These are phyloP conservation scores for Coprinellus micaceus DNA, from an alignment of 768 basidiomycete genomes.

Conservation along the genomic window DNA sequence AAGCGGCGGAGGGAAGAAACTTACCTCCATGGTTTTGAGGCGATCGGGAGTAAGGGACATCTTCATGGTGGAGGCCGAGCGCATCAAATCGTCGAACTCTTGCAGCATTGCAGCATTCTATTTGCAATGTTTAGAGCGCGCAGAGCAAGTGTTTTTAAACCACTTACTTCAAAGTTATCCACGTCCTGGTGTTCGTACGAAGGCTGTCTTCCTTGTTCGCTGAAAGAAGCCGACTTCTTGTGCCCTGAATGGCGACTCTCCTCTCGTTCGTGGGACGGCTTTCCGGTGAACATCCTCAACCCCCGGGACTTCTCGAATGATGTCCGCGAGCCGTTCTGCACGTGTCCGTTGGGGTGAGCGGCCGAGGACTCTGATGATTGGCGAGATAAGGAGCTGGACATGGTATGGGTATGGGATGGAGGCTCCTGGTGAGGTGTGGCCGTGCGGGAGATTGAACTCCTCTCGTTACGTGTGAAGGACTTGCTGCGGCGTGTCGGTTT, in stretches of 20 bases:
- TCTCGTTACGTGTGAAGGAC: constrained; percentile 59
- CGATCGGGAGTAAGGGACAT: constrained; percentile 94
- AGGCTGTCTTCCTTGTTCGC: constrained; percentile 43
- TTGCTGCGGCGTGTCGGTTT: constrained; percentile 59
- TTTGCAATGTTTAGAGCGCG: constrained; percentile 11
- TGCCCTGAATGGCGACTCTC: constrained; percentile 42
- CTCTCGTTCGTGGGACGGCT: constrained; percentile 38
- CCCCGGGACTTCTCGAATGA: constrained; percentile 64
- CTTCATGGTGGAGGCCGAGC: constrained; percentile 87
- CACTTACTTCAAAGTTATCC: constrained; percentile 35
- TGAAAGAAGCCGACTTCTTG: constrained; percentile 53
- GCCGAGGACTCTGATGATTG: constrained; percentile 37
- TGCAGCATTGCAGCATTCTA: constrained; percentile 59
- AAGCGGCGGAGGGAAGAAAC: constrained; percentile 30
- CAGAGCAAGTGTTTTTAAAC: constrained; percentile 3
- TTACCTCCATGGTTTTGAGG: constrained; percentile 88
- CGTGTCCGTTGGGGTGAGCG: constrained; percentile 12
- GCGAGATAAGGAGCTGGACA: constrained; percentile 30
- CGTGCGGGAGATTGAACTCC: constrained; percentile 39
- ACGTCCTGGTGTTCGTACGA: constrained; percentile 25
- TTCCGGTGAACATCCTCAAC: constrained; percentile 53
- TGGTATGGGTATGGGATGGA: constrained; percentile 24
- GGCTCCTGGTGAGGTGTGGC: constrained; percentile 46
- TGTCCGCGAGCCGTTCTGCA: constrained; percentile 37
- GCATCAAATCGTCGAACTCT: constrained; percentile 93